A percentile compares a stretch with the other conserved stretches of the same genome.
Conservation (phyloP, 352 stramenopile species). For the Phytopythium litorale region DNA sequence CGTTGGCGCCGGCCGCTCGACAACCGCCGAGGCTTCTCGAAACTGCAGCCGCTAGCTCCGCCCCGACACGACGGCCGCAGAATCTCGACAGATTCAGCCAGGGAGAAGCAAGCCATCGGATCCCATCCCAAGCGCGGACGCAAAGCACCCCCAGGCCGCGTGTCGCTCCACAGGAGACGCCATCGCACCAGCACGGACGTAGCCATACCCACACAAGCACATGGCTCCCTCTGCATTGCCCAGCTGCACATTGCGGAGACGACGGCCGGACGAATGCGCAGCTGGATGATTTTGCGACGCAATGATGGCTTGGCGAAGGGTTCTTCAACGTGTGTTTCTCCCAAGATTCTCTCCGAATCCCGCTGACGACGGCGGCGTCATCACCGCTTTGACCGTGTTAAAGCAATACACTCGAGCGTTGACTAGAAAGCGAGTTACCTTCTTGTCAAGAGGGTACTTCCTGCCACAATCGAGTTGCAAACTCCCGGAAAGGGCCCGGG, state of each 20-base stretch:
- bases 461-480: too few relatives aligned
- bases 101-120: neutral
- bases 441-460: too few relatives aligned
- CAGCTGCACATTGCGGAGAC: neutral
- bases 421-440: too few relatives aligned
- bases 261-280: neutral
- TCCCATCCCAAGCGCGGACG: neutral
- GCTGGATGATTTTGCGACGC: neutral
- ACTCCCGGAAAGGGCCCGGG: neutral
- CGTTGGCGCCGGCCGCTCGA: neutral
- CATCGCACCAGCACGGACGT: neutral
- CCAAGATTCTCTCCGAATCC: neutral
- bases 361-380: slow-evolving; percentile 1
- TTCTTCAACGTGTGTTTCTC: slow-evolving; percentile 2
- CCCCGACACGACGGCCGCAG: neutral
- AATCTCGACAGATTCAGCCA: neutral
- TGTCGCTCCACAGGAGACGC: neutral
- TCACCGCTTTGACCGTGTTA: neutral
- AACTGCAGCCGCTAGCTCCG: neutral
- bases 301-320: neutral
- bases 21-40: neutral
- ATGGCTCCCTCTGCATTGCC: neutral
- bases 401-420: neutral
- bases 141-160: neutral
- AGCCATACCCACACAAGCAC: neutral